Conservation (phyloP, 2,329 filamentous ascomycete species). For the Cercospora citrullina region DNA sequence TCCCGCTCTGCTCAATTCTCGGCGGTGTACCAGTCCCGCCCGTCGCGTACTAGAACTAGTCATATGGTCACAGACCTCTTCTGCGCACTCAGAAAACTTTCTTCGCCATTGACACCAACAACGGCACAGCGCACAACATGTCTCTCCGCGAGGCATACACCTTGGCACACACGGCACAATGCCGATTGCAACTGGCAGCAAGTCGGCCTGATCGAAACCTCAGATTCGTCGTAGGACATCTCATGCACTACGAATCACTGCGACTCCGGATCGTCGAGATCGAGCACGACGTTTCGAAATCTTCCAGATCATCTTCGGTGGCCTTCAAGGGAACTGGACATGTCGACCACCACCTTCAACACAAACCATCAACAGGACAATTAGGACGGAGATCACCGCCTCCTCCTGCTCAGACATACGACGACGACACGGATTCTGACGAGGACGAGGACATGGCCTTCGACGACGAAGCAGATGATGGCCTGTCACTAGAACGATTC, state of each 20-base stretch:
- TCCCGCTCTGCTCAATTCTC: background rate
- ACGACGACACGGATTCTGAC: slow-evolving; percentile 27
- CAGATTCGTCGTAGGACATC: slow-evolving; percentile 40
- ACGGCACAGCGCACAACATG: slow-evolving; percentile 29
- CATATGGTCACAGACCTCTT: slow-evolving; percentile 13
- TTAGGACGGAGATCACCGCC: slow-evolving; percentile 32
- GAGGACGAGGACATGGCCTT: slow-evolving; percentile 25
- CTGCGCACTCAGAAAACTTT: slow-evolving; percentile 16
- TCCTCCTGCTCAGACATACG: slow-evolving; percentile 23
- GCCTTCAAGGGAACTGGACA: slow-evolving; percentile 34
- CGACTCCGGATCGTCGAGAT: slow-evolving; percentile 41
- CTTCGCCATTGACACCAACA: background rate
- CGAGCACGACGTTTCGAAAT: slow-evolving; percentile 36
- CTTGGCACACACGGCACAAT: slow-evolving; percentile 40
- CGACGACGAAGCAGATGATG: slow-evolving; percentile 32
- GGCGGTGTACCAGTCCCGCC: slow-evolving; percentile 1
- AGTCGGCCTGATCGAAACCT: slow-evolving; percentile 38
- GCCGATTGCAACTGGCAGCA: slow-evolving; percentile 38
- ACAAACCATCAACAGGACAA: slow-evolving; percentile 29
- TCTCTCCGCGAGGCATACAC: slow-evolving; percentile 39
- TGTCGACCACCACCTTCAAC: slow-evolving; percentile 23
- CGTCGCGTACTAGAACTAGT: background rate
- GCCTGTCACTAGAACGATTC: slow-evolving; percentile 35
- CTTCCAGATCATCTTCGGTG: slow-evolving; percentile 25
- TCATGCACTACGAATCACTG: slow-evolving; percentile 39